Evolutionary conservation across 1,284 basidiomycete genomes (phyloP).

Genomic region (Malassezia slooffiae): DNA sequence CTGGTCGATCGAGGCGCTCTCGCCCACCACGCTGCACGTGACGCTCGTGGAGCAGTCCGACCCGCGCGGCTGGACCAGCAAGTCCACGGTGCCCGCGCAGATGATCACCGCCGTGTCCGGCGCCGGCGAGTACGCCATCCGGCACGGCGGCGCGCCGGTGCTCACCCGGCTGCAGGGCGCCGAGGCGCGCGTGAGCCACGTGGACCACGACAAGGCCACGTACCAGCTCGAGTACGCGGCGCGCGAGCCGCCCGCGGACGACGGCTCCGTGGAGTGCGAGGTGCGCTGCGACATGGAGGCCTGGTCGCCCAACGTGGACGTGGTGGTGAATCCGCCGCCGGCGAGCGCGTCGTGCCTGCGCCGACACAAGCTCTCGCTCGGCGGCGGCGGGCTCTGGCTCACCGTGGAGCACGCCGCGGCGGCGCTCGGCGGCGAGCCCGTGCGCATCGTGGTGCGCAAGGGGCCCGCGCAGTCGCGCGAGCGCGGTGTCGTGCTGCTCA

Average conservation of each 20-base stretch:
- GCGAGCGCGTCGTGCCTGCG: conserved; percentile 69
- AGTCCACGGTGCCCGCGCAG: conserved; percentile 77
- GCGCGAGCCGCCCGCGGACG: conserved; percentile 48
- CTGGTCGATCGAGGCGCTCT: conserved; percentile 90
- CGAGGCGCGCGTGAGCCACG: conserved; percentile 61
- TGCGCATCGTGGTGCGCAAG: conserved; percentile 60
- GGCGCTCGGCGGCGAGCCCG: conserved; percentile 58
- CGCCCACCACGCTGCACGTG: conserved; percentile 84
- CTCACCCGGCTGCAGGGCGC: conserved; percentile 72
- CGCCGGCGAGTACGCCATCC: conserved; percentile 82
- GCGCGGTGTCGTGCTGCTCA: conserved; percentile 71
- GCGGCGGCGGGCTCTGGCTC: conserved; percentile 91
- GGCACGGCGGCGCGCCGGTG: conserved; percentile 82
- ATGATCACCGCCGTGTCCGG: conserved; percentile 66
- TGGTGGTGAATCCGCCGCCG: conserved; percentile 89
- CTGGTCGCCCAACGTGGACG: conserved; percentile 76
- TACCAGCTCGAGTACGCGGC: conserved; percentile 71
- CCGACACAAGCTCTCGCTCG: conserved; percentile 71
- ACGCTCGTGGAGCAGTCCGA: conserved; percentile 93
- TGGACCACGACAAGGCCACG: conserved; percentile 73
- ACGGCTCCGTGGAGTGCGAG: conserved; percentile 72
- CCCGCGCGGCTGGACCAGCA: conserved; percentile 93
- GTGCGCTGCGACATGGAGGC: conserved; percentile 84
- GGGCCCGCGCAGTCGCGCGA: conserved; percentile 52
- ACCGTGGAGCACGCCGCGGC: conserved; percentile 77